Conservation (phyloP, 768 basidiomycete species). For the Tulasnella calospora region DNA sequence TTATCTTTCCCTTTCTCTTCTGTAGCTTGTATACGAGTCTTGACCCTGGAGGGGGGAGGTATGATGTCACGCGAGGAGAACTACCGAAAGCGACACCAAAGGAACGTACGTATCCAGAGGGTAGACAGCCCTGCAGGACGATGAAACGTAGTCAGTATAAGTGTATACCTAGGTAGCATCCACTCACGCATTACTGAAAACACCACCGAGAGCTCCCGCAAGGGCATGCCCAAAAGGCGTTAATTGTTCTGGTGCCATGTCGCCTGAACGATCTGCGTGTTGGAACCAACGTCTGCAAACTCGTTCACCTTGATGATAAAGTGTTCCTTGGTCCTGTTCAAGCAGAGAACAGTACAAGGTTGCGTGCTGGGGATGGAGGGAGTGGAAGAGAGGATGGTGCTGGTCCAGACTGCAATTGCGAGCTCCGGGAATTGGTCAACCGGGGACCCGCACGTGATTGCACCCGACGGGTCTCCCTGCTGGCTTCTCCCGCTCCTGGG, state of each 20-base stretch:
- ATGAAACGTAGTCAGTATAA: slow-evolving; percentile 1
- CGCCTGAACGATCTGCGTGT: background rate
- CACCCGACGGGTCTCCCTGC: background rate
- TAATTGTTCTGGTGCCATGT: slow-evolving; percentile 43
- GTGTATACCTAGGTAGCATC: background rate
- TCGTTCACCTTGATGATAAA: background rate
- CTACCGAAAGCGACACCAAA: background rate
- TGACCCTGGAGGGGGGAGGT: slow-evolving; percentile 53
- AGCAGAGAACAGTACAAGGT: background rate
- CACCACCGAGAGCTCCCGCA: slow-evolving; percentile 88
- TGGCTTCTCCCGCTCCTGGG: background rate
- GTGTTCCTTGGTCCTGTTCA: background rate
- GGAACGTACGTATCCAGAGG: slow-evolving; percentile 83
- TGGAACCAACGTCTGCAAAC: background rate
- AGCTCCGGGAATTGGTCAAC: background rate
- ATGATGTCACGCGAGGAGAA: slow-evolving; percentile 16
- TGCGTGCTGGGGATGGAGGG: background rate
- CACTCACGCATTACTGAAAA: slow-evolving; percentile 87
- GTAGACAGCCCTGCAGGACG: slow-evolving; percentile 67
- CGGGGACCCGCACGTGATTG: background rate
- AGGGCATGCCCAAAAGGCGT: slow-evolving; percentile 87
- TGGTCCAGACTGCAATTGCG: background rate
- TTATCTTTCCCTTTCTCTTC: slow-evolving; percentile 44
- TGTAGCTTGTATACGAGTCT: slow-evolving; percentile 89
- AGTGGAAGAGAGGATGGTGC: background rate